These are phyloP conservation scores for Cercospora sojina DNA, from an alignment of 2,329 filamentous ascomycete species.

Conservation along the genomic window DNA sequence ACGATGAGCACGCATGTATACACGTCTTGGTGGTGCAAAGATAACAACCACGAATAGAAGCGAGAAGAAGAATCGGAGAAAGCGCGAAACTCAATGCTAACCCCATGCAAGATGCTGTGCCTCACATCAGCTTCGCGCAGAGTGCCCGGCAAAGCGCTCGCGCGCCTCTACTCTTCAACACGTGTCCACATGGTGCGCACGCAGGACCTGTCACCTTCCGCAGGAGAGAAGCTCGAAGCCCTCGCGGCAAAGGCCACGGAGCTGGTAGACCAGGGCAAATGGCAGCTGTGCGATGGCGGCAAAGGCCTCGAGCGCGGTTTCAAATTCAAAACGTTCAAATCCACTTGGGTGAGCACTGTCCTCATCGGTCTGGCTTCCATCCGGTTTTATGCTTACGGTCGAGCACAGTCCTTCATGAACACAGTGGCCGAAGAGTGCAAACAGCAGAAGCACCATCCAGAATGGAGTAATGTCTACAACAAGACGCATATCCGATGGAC, in stretches of 20 bases:
- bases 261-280: conserved; percentile 34
- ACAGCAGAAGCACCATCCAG: conserved; percentile 68
- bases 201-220: conserved; percentile 25
- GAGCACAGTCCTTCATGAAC: conserved; percentile 69
- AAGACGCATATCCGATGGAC: conserved; percentile 71
- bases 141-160: not conserved
- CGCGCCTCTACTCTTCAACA: conserved; percentile 11
- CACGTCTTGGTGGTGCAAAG: not conserved
- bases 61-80: not conserved
- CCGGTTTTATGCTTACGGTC: not conserved
- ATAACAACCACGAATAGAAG: not conserved
- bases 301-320: conserved; percentile 40
- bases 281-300: conserved; percentile 36
- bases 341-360: conserved; percentile 39
- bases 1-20: not conserved
- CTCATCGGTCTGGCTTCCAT: not conserved
- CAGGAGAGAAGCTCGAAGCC: conserved; percentile 23
- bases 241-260: conserved; percentile 27
- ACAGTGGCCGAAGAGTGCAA: conserved; percentile 67
- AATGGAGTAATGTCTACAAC: conserved; percentile 77
- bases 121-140: not conserved
- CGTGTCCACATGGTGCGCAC: conserved; percentile 18
- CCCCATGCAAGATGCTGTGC: conserved; percentile 10
- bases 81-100: not conserved
- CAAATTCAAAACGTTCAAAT: conserved; percentile 42